These are phyloP conservation scores for Wilcoxina mikolae DNA, from an alignment of 495 filamentous ascomycete species.

Conservation along the genomic window DNA sequence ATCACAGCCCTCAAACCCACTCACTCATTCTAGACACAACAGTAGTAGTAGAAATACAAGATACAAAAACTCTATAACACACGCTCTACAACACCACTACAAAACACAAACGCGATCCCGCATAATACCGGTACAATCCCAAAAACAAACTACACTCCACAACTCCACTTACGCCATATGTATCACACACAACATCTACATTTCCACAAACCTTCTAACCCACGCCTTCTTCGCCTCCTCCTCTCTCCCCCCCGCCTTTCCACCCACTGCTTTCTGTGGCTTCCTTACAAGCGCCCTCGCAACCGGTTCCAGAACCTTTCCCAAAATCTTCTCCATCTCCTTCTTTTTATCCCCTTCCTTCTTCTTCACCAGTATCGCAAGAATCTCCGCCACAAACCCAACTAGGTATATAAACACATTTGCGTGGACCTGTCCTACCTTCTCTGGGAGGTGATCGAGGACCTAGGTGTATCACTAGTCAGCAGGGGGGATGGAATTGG, in stretches of 20 bases:
- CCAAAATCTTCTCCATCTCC: constrained; percentile 30
- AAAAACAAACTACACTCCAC: too few relatives aligned
- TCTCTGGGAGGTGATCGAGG: constrained; percentile 23
- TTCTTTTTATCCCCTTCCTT: constrained; percentile 30
- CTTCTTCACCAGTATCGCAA: constrained; percentile 29
- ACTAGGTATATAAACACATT: constrained; percentile 28
- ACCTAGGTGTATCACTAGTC: constrained; percentile 13
- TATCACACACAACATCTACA: constrained; percentile 22
- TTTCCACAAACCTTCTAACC: constrained; percentile 35
- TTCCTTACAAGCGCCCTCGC: constrained; percentile 34
- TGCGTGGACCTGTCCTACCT: constrained; percentile 20
- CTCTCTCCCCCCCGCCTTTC: constrained; percentile 20
- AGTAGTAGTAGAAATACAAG: too few relatives aligned
- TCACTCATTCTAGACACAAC: too few relatives aligned
- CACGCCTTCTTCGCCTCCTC: constrained; percentile 35
- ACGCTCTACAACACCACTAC: too few relatives aligned
- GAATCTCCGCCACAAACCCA: constrained; percentile 23
- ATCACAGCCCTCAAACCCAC: too few relatives aligned
- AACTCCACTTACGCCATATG: constrained; percentile 9
- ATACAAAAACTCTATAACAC: too few relatives aligned
- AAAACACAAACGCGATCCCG: too few relatives aligned
- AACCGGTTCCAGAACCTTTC: constrained; percentile 36
- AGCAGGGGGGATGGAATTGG: neutral
- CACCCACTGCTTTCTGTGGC: constrained; percentile 7
- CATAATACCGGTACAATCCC: too few relatives aligned